Evolutionary conservation across 1,139 yeast species (phyloP).

Genomic region (Torulaspora pretoriensis): DNA sequence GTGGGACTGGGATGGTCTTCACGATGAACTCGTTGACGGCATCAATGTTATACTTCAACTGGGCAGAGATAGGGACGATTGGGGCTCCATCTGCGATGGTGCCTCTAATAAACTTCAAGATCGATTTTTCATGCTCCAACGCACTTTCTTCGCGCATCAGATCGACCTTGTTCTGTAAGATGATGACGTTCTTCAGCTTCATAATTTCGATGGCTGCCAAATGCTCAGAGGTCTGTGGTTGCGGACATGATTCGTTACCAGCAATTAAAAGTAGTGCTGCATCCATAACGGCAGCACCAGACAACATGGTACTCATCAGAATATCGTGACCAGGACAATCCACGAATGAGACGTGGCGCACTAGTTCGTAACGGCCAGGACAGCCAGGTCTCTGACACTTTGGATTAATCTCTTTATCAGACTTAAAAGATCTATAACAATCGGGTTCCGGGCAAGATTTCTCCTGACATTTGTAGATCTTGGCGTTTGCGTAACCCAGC

Average conservation of each 20-base stretch:
- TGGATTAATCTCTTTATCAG: constrained; percentile 92
- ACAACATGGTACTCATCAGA: constrained; percentile 99
- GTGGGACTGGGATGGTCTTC: constrained; percentile 91
- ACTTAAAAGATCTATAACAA: constrained; percentile 89
- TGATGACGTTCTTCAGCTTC: constrained; percentile 95
- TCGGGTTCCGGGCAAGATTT: constrained; percentile 90
- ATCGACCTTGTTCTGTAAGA: constrained; percentile 96
- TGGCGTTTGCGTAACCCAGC: constrained; percentile 98
- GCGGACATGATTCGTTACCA: constrained; percentile 99
- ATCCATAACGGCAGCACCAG: constrained; percentile 99
- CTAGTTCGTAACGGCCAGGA: constrained; percentile 78
- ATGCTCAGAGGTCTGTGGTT: constrained; percentile 99
- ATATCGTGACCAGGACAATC: constrained; percentile 99
- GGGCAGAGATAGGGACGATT: constrained; percentile 97
- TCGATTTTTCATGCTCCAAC: constrained; percentile 89
- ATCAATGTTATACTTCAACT: constrained; percentile 95
- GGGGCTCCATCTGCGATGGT: constrained; percentile 99
- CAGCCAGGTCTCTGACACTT: constrained; percentile 84
- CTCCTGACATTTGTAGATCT: constrained; percentile 89
- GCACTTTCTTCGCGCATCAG: constrained; percentile 97
- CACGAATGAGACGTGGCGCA: constrained; percentile 96
- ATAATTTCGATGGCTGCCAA: constrained; percentile 98
- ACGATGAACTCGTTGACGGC: constrained; percentile 97
- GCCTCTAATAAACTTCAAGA: constrained; percentile 88
- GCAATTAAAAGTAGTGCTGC: constrained; percentile 95